These are phyloP conservation scores for Alternaria ethzedia DNA, from an alignment of 2,329 filamentous ascomycete species.

Conservation along the genomic window DNA sequence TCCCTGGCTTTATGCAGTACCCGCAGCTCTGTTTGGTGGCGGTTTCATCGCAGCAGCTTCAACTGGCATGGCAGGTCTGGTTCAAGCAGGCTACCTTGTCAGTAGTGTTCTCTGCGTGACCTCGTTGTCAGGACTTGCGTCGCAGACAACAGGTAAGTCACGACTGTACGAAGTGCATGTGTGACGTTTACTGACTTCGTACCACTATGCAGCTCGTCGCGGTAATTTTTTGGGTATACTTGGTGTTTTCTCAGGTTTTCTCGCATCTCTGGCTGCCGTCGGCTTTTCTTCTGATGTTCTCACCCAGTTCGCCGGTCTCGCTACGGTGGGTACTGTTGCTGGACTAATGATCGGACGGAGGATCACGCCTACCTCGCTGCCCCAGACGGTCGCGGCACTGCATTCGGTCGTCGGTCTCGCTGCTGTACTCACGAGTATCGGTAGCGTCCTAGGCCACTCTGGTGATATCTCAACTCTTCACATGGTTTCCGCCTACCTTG, in stretches of 20 bases:
- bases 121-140: slow-evolving; percentile 80
- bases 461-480: slow-evolving; percentile 78
- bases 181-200: background rate
- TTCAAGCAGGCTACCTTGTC: slow-evolving; percentile 86
- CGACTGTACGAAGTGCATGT: background rate
- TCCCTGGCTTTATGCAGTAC: slow-evolving; percentile 83
- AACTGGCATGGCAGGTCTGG: slow-evolving; percentile 81
- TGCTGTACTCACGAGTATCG: slow-evolving; percentile 86
- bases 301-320: slow-evolving; percentile 79
- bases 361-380: slow-evolving; percentile 86
- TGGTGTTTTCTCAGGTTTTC: slow-evolving; percentile 80
- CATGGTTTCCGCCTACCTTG: slow-evolving; percentile 83
- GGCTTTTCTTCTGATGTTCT: slow-evolving; percentile 81
- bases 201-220: slow-evolving; percentile 64
- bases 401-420: slow-evolving; percentile 91
- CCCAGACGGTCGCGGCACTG: slow-evolving; percentile 86
- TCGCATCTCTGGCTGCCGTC: slow-evolving; percentile 81
- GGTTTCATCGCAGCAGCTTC: slow-evolving; percentile 81
- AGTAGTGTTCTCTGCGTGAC: slow-evolving; percentile 82
- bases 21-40: slow-evolving; percentile 77
- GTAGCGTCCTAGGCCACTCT: slow-evolving; percentile 79
- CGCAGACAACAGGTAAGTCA: slow-evolving; percentile 67
- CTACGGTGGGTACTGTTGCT: slow-evolving; percentile 71
- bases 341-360: slow-evolving; percentile 81
- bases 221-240: slow-evolving; percentile 88